Conservation (phyloP, 2,329 filamentous ascomycete genomes). For the Scolecobasidium constrictum region DNA sequence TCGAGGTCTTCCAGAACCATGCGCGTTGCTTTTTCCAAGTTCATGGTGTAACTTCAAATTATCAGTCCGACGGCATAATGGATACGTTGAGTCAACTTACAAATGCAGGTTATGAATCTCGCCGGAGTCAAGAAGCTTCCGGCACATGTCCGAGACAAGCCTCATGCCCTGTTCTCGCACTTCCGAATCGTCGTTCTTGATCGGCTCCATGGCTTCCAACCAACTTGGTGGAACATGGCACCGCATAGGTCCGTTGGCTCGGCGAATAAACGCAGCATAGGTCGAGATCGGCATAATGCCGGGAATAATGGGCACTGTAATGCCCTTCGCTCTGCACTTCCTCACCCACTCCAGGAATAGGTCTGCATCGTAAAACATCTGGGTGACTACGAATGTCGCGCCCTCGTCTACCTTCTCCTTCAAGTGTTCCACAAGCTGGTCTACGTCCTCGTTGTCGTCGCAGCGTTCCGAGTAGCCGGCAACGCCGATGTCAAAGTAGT, state of each 20-base stretch:
- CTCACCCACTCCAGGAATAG: constrained; percentile 87
- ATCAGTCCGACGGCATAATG: constrained; percentile 9
- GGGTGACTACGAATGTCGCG: constrained; percentile 87
- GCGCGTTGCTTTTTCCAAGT: constrained; percentile 83
- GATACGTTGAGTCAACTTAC: constrained; percentile 26
- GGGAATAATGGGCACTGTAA: constrained; percentile 71
- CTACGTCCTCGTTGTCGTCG: constrained; percentile 84
- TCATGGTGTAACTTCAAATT: constrained; percentile 76
- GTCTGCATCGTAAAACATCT: constrained; percentile 99
- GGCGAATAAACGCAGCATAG: constrained; percentile 81
- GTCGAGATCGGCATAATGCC: constrained; percentile 94
- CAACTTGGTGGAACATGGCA: constrained; percentile 72
- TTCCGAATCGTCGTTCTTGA: constrained; percentile 93
- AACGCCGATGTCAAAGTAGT: constrained; percentile 95
- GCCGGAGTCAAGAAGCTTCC: constrained; percentile 69
- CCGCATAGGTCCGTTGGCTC: constrained; percentile 76
- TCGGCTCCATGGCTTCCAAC: constrained; percentile 72
- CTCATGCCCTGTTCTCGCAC: constrained; percentile 83
- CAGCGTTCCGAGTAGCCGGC: constrained; percentile 93
- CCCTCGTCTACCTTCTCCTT: constrained; percentile 97
- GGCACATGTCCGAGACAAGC: constrained; percentile 82
- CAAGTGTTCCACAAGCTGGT: constrained; percentile 76
- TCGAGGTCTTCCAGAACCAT: constrained; percentile 88
- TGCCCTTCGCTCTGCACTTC: constrained; percentile 75
- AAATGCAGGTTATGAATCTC: constrained; percentile 81